Conservation (phyloP, 1,139 yeast genomes). For the Kodamaea sp. region DNA sequence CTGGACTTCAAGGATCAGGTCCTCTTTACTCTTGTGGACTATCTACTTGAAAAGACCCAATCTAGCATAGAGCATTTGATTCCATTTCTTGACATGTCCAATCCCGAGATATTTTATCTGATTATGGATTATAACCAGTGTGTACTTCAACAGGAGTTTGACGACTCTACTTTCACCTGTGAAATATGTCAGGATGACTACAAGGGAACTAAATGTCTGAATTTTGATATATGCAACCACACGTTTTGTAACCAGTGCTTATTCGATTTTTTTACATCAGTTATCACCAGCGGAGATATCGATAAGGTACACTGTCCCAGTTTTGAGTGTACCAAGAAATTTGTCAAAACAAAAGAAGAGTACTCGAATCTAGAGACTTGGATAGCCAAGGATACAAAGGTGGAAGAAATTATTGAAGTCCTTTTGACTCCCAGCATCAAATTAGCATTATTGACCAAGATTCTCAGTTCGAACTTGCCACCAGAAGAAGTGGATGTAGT, state of each 20-base stretch:
- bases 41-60: slow-evolving; percentile 29
- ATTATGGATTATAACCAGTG: slow-evolving; percentile 18
- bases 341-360: slow-evolving; percentile 19
- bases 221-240: slow-evolving; percentile 51
- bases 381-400: slow-evolving; percentile 17
- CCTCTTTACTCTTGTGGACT: slow-evolving; percentile 49
- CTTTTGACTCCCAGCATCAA: slow-evolving; percentile 44
- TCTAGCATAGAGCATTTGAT: slow-evolving; percentile 7
- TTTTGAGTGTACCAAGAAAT: slow-evolving; percentile 42
- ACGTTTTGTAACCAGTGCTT: slow-evolving; percentile 56
- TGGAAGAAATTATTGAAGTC: slow-evolving; percentile 12
- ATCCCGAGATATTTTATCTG: slow-evolving; percentile 17
- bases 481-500: slow-evolving; percentile 20
- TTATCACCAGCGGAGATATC: slow-evolving; percentile 53
- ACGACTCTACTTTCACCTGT: slow-evolving; percentile 48
- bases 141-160: slow-evolving; percentile 32
- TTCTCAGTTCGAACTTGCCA: slow-evolving; percentile 21
- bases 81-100: slow-evolving; percentile 2
- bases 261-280: slow-evolving; percentile 43
- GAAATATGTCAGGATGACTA: slow-evolving; percentile 58
- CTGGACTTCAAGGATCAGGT: slow-evolving; percentile 40
- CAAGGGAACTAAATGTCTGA: slow-evolving; percentile 48
- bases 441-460: slow-evolving; percentile 26
- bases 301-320: slow-evolving; percentile 63
- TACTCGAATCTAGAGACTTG: slow-evolving; percentile 24